Evolutionary conservation across 352 stramenopile species (phyloP), one percentile per base, ranked within the genome.

Genomic region (Nothophytophthora sp.): DNA sequence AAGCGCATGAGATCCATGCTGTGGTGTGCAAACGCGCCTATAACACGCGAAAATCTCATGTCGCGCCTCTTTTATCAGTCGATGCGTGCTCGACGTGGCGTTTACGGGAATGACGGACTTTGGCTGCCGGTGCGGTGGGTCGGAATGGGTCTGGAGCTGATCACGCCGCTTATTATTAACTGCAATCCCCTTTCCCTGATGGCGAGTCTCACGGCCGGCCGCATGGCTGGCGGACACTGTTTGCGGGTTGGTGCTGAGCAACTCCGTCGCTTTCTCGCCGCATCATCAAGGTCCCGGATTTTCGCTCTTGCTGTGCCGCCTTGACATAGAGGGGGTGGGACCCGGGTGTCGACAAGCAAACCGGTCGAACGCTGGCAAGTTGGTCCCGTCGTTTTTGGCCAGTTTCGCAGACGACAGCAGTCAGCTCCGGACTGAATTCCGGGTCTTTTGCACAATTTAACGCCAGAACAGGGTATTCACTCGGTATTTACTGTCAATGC

Each of bases 1-100:
- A 68, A 87, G 27, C 71, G 67, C 49, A 75, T 6, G 23, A 83
- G 58, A 18, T 78, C 64, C 9, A 73, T 50, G 12, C 47, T 55
- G 44, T 67, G 45, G 0, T 67, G 30, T 1, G 63, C 32, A 10
- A 81, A 40, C 7, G 55, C 40, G 15, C 43, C 44, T n/a, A 69
- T 28, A 3, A 49, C 33, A 10, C 60, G 54, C 9, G 64, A 19
- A 11, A 69, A 48, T 19, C 48, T 48, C 60, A 69, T 24, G 13
- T 9, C 13, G 46, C n/a, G 1, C 29, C 18, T 22, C 33, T 20
- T 15, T 30, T 36, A 28, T 20, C 32, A 13, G 39, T 46, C 38
- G 44, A 45, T 46, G 43, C 50, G 29, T 57, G 29, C 37, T 43
- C 5, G 51, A 41, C 23, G 60, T 52, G 28, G 43, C 7, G 28